A percentile compares a stretch with the other conserved stretches of the same genome.
phyloP scores from a whole-genome alignment of 371 early-diverging fungal genomes.

The Rhizopus stolonifer region DNA sequence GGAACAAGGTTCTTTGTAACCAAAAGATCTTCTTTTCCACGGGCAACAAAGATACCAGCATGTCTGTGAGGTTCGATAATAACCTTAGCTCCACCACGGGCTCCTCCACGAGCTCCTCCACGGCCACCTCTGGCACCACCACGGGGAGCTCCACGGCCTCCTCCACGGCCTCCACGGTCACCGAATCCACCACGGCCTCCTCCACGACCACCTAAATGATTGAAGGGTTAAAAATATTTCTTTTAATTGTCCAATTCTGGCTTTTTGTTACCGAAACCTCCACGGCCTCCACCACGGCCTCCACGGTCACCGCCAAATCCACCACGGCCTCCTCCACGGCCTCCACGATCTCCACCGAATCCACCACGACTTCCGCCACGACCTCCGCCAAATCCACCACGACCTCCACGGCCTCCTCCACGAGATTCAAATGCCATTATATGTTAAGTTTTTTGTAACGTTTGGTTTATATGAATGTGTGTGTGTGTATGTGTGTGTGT shows the following conservation, averaged over 20 bases:
- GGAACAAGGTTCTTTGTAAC: slow-evolving; percentile 99
- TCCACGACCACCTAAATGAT: slow-evolving; percentile 41
- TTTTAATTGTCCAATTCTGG: background rate
- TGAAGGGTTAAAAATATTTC: too few relatives aligned
- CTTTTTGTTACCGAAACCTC: slow-evolving; percentile 13
- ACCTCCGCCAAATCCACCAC: slow-evolving; percentile 33
- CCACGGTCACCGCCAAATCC: slow-evolving; percentile 43
- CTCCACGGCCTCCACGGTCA: slow-evolving; percentile 23
- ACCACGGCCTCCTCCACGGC: slow-evolving; percentile 43
- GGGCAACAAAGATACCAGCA: slow-evolving; percentile 95
- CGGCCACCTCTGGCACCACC: slow-evolving; percentile 45
- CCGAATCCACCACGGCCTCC: slow-evolving; percentile 37
- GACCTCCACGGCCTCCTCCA: slow-evolving; percentile 40
- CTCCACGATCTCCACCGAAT: slow-evolving; percentile 45
- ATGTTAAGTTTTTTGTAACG: background rate
- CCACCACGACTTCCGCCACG: slow-evolving; percentile 30
- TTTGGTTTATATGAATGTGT: too few relatives aligned
- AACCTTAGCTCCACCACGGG: slow-evolving; percentile 88
- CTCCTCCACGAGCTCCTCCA: slow-evolving; percentile 70
- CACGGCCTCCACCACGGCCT: slow-evolving; percentile 33
- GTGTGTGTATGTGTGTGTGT: background rate
- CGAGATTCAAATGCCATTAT: slow-evolving; percentile 42
- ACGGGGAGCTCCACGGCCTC: slow-evolving; percentile 51
- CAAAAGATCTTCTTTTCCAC: slow-evolving; percentile 99
- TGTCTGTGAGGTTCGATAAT: slow-evolving; percentile 98